These are phyloP conservation scores for Pleomassaria siparia DNA, from an alignment of 2,329 filamentous ascomycete species.

Conservation along the genomic window DNA sequence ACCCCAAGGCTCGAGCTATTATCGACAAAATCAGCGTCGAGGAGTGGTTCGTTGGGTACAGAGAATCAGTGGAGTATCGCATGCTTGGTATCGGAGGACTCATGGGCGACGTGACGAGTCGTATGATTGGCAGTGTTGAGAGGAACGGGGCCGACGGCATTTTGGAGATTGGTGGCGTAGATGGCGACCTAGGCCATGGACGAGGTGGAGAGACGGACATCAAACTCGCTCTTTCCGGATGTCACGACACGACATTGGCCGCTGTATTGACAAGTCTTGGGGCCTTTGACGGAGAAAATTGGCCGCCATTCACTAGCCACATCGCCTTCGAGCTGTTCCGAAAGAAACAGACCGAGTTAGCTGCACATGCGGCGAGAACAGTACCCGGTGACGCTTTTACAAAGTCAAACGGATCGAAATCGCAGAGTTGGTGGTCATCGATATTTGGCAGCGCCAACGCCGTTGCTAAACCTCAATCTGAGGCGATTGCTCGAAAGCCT, in stretches of 20 bases:
- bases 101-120: conserved; percentile 74
- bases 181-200: conserved; percentile 41
- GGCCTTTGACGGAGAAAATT: conserved; percentile 70
- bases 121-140: conserved; percentile 46
- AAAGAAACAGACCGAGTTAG: conserved; percentile 38
- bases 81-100: conserved; percentile 82
- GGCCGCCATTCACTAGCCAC: conserved; percentile 93
- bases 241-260: conserved; percentile 91
- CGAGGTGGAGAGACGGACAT: conserved; percentile 56
- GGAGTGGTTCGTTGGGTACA: conserved; percentile 90
- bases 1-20: conserved; percentile 67
- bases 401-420: conserved; percentile 8
- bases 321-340: conserved; percentile 89
- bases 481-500: conserved; percentile 63
- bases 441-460: conserved; percentile 35
- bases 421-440: conserved; percentile 39
- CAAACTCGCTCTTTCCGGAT: conserved; percentile 79
- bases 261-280: conserved; percentile 76
- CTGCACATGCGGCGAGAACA: background rate
- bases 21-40: conserved; percentile 76
- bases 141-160: conserved; percentile 41
- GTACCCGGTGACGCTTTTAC: conserved; percentile 4
- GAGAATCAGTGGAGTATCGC: conserved; percentile 84
- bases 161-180: conserved; percentile 41
- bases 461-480: conserved; percentile 4